These are phyloP conservation scores for Chaetomium sp. DNA, from an alignment of 2,329 filamentous ascomycete species.

Conservation along the genomic window DNA sequence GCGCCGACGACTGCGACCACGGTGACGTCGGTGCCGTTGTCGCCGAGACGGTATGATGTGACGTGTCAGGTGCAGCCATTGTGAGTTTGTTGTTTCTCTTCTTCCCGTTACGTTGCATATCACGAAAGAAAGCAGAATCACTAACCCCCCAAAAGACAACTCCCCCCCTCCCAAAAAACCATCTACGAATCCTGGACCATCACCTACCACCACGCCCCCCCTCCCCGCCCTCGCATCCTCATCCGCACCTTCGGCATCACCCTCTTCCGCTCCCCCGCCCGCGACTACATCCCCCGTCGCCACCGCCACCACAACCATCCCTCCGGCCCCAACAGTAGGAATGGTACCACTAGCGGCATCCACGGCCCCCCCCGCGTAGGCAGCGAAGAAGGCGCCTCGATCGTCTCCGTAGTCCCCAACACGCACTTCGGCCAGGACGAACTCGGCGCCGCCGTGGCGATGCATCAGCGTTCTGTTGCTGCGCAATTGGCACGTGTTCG, in stretches of 20 bases:
- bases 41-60: neutral
- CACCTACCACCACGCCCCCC: conserved; percentile 12
- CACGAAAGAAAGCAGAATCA: neutral
- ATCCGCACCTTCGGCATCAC: conserved; percentile 5
- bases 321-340: too few species aligned
- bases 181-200: conserved; percentile 16
- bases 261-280: neutral
- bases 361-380: neutral
- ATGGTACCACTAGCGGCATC: too few species aligned
- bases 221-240: neutral
- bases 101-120: neutral
- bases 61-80: neutral
- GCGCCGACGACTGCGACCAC: neutral
- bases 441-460: conserved; percentile 3
- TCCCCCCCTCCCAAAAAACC: conserved; percentile 1
- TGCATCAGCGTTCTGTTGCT: conserved; percentile 3
- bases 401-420: conserved; percentile 18
- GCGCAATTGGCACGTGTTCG: neutral
- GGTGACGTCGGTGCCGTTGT: neutral
- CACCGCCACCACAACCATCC: neutral
- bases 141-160: neutral
- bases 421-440: conserved; percentile 18
- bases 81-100: neutral
- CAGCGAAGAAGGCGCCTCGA: conserved; percentile 17
- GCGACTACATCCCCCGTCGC: neutral